These are phyloP conservation scores for Lactarius deliciosus DNA, from an alignment of 768 basidiomycete genomes.

Conservation along the genomic window DNA sequence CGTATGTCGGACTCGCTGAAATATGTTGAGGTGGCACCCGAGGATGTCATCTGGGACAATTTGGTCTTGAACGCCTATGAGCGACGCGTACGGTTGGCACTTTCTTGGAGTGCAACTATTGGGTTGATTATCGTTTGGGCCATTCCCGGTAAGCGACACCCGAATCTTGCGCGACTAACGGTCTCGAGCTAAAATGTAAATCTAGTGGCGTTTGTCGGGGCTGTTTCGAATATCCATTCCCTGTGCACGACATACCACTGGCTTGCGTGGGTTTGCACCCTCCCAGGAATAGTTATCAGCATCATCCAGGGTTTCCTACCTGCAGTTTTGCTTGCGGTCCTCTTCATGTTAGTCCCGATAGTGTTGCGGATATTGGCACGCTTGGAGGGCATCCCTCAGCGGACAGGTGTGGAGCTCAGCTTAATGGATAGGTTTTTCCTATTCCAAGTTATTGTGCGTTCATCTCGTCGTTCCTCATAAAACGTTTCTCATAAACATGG, in stretches of 20 bases:
- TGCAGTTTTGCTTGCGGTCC: constrained; percentile 79
- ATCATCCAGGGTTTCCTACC: constrained; percentile 90
- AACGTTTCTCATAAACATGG: constrained; percentile 7
- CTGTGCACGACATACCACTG: constrained; percentile 65
- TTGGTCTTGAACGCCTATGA: constrained; percentile 90
- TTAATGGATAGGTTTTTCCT: constrained; percentile 92
- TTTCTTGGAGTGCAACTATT: constrained; percentile 74
- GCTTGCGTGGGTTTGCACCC: constrained; percentile 80
- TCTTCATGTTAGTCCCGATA: constrained; percentile 90
- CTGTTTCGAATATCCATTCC: constrained; percentile 74
- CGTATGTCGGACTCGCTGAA: constrained; percentile 61
- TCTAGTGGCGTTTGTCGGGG: constrained; percentile 62
- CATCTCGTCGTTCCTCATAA: neutral
- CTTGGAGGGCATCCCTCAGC: constrained; percentile 89
- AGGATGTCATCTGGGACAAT: constrained; percentile 92
- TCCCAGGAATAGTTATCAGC: constrained; percentile 66
- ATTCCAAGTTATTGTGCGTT: constrained; percentile 84
- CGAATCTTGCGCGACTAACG: neutral
- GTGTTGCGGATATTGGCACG: constrained; percentile 74
- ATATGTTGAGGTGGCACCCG: constrained; percentile 80
- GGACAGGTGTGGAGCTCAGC: constrained; percentile 79
- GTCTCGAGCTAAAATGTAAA: constrained; percentile 3
- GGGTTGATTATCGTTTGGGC: constrained; percentile 87
- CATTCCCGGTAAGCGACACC: constrained; percentile 58
- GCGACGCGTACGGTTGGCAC: constrained; percentile 35